Evolutionary conservation across 2,329 filamentous ascomycete genomes (phyloP), one percentile per base, ranked within the genome.

Genomic region (Diaporthe vexans): DNA sequence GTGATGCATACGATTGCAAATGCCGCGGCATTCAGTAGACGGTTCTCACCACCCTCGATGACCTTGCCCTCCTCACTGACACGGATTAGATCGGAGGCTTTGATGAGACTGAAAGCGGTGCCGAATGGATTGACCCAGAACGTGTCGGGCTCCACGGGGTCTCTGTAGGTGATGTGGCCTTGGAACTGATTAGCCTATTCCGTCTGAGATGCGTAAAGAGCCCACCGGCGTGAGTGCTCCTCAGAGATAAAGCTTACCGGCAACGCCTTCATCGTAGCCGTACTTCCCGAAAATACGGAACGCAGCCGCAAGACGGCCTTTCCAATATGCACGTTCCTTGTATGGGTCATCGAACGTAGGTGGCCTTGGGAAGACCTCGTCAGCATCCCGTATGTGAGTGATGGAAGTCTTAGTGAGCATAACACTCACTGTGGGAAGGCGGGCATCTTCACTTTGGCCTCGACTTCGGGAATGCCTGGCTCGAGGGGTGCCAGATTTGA

Each of bases 111-210:
- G 0, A 90, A 91, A 0, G 88, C 86, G 73, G 90, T 92, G 57
- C 91, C 91, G 73, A 93, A 91, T 0, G 91, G 91, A 77, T 93
- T 93, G 6, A 93, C 90, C 91, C 91, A 93, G 83, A 93, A 92
- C 0, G 87, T 90, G 2, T 84, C 82, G 0, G 89, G 89, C 59
- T 92, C 88, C 15, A 93, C 87, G 0, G 91, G 91, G 76, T 92
- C 80, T 15, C 43, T 56, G 35, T 63, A 54, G 5, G 72, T 76
- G 33, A 76, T 76, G 43, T 75, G 74, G 13, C 74, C 72, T 76
- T 48, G 9, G 4, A 19, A 3, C 19, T 1, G 2, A 57, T 76
- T 57, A 78, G 73, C n/a, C 24, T 37, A 1, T 19, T 43, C 40
- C 40, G 6, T 1, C 24, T 29, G 1, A 11, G n/a, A 11, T 11